These are phyloP conservation scores for Pseudopyrenochaeta lycopersici DNA, from an alignment of 2,329 filamentous ascomycete species.

Conservation along the genomic window DNA sequence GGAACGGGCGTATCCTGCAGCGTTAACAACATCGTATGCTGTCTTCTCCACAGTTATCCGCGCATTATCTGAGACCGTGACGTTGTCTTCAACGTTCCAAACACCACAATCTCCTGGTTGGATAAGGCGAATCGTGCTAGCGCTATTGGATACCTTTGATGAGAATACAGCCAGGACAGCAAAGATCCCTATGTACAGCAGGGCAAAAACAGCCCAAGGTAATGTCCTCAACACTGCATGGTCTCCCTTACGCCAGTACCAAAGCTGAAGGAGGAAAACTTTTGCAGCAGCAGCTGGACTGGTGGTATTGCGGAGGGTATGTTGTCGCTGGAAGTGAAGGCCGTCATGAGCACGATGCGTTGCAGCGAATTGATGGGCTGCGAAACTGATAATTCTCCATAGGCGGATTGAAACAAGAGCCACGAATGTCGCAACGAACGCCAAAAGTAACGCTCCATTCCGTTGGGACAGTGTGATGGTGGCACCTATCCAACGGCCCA, in stretches of 20 bases:
- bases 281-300: not conserved
- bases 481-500: not conserved
- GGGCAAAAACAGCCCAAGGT: not conserved
- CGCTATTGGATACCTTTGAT: not conserved
- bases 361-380: not conserved
- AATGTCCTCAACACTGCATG: not conserved
- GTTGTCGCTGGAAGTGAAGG: slow-evolving; percentile 1
- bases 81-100: not conserved
- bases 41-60: not conserved
- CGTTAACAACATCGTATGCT: not conserved
- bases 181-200: not conserved
- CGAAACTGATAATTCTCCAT: not conserved
- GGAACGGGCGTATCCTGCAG: not conserved
- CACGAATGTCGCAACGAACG: not conserved
- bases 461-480: not conserved
- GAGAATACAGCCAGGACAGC: not conserved
- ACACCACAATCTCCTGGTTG: not conserved
- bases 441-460: not conserved
- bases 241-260: not conserved
- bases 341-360: not conserved
- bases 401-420: not conserved
- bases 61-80: not conserved
- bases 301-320: not conserved
- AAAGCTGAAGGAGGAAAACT: not conserved
- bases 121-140: not conserved